Evolutionary conservation across 176 grass and related monocot species (phyloP).

Genomic region (Cenchrus americanus): DNA sequence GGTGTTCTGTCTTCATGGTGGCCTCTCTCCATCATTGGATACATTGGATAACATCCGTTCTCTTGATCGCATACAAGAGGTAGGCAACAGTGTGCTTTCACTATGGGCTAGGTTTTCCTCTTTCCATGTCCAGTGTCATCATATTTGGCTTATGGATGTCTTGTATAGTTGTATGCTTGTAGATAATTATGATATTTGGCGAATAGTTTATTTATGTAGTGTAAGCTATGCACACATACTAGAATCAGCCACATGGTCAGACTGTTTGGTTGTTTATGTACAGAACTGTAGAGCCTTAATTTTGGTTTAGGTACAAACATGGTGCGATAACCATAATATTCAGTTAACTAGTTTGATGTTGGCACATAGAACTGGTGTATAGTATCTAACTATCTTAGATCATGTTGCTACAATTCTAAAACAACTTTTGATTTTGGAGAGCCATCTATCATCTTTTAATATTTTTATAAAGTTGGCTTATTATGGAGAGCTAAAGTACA

Average conservation of each 20-base stretch:
- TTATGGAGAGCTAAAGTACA: no score
- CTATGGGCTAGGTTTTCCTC: constrained; percentile 6
- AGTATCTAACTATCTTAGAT: background rate
- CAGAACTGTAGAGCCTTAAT: background rate
- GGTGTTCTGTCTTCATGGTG: constrained; percentile 99
- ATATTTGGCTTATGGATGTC: background rate
- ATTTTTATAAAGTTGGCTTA: background rate
- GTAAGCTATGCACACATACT: background rate
- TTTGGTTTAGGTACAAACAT: background rate
- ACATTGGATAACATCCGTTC: constrained; percentile 95
- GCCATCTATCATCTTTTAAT: background rate
- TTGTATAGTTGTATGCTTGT: background rate
- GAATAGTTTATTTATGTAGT: background rate
- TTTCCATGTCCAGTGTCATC: background rate
- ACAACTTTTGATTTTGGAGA: constrained; percentile 1
- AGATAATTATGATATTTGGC: background rate
- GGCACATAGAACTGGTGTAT: background rate
- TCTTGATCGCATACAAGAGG: constrained; percentile 98
- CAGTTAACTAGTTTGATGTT: background rate
- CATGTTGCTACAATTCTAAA: background rate
- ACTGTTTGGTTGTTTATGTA: background rate
- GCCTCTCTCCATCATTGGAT: constrained; percentile 97
- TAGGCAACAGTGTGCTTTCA: constrained; percentile 39
- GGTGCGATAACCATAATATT: background rate
- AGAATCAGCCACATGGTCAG: background rate